Evolutionary conservation across 2,329 filamentous ascomycete genomes (phyloP).

Genomic region (Penicillium vulpinum): DNA sequence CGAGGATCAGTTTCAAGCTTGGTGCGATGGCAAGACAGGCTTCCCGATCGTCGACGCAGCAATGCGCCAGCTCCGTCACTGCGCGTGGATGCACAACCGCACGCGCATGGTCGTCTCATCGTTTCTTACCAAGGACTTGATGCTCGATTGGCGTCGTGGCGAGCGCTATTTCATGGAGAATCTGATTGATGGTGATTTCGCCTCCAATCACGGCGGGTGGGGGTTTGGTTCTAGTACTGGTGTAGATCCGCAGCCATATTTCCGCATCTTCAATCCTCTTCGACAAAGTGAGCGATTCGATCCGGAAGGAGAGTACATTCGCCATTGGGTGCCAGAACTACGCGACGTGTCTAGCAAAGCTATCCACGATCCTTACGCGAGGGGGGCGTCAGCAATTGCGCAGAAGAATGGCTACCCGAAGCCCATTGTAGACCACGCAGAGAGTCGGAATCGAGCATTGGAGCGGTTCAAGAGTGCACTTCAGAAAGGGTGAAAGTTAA

Average conservation of each 20-base stretch:
- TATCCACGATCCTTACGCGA: conserved; percentile 77
- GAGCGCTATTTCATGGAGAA: conserved; percentile 82
- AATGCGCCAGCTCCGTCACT: conserved; percentile 71
- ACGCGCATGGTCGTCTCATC: conserved; percentile 81
- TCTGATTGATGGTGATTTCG: conserved; percentile 76
- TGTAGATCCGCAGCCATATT: conserved; percentile 86
- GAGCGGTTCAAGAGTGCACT: conserved; percentile 66
- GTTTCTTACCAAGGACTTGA: conserved; percentile 76
- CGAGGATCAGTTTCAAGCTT: conserved; percentile 66
- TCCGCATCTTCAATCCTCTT: conserved; percentile 84
- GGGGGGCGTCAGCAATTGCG: conserved; percentile 60
- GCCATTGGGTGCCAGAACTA: conserved; percentile 79
- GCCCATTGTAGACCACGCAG: conserved; percentile 73
- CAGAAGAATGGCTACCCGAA: conserved; percentile 70
- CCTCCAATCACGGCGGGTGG: conserved; percentile 73
- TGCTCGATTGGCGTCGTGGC: conserved; percentile 80
- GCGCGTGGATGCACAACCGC: conserved; percentile 81
- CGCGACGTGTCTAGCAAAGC: conserved; percentile 62
- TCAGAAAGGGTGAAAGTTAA: conserved; percentile 4
- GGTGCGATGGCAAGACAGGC: conserved; percentile 73
- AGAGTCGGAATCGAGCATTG: conserved; percentile 66
- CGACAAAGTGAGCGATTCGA: conserved; percentile 88
- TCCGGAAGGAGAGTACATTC: conserved; percentile 73
- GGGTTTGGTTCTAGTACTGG: conserved; percentile 67
- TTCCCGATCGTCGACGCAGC: conserved; percentile 83